phyloP scores from a whole-genome alignment of 192 early-diverging fungal species.

The Mortierella claussenii region DNA sequence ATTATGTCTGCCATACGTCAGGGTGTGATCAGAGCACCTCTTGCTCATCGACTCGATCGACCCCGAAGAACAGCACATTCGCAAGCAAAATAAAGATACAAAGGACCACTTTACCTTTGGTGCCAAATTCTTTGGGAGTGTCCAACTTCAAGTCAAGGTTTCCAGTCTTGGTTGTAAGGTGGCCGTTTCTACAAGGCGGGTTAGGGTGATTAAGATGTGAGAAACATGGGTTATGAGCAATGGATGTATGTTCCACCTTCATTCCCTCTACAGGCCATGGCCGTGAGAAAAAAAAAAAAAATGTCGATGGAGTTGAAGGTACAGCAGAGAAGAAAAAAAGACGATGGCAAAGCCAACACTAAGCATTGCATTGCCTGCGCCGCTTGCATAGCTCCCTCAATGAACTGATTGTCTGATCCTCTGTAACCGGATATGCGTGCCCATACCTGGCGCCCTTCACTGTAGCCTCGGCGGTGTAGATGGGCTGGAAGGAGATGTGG shows the following conservation, averaged over 20 bases:
- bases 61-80: no score
- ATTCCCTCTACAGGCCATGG: not conserved
- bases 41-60: no score
- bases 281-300: conserved; percentile 32
- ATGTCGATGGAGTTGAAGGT: not conserved
- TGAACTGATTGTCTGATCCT: not conserved
- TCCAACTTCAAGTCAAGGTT: conserved; percentile 60
- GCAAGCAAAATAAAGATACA: no score
- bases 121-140: conserved; percentile 64
- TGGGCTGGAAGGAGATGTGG: conserved; percentile 59
- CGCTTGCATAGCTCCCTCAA: no score
- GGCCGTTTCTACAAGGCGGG: conserved; percentile 69
- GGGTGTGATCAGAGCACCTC: no score
- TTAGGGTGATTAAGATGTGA: no score
- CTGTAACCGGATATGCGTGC: not conserved
- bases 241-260: not conserved
- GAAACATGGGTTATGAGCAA: no score
- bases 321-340: not conserved
- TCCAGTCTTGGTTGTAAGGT: conserved; percentile 62
- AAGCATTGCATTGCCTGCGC: no score
- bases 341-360: not conserved
- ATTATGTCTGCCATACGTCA: no score
- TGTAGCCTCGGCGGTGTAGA: conserved; percentile 66
- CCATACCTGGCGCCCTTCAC: conserved; percentile 59
- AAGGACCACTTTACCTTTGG: conserved; percentile 32